Evolutionary conservation across 345 rosid genomes (phyloP).

Genomic region (Luvunga scandens): DNA sequence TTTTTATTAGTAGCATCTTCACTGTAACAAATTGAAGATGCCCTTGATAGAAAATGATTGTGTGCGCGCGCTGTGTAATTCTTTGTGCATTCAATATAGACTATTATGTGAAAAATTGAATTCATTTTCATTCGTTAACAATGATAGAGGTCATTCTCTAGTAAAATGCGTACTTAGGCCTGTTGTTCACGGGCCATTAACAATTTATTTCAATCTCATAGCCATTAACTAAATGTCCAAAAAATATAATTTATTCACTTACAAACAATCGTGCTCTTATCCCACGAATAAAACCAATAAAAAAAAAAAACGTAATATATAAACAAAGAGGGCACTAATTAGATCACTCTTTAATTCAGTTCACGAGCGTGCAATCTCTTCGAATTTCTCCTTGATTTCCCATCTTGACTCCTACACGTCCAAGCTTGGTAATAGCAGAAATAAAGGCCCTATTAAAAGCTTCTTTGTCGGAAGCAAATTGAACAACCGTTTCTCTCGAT

Average conservation of each 20-base stretch:
- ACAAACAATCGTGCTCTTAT: not conserved
- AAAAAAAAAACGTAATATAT: not conserved
- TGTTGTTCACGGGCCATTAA: no score
- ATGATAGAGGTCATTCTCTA: no score
- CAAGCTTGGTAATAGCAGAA: slow-evolving; percentile 69
- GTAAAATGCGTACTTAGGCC: no score
- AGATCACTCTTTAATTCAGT: slow-evolving; percentile 24
- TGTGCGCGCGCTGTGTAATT: no score
- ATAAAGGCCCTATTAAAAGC: slow-evolving; percentile 68
- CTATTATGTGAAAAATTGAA: no score
- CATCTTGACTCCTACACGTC: slow-evolving; percentile 64
- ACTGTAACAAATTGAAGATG: no score
- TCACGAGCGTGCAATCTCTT: slow-evolving; percentile 50
- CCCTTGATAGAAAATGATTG: no score
- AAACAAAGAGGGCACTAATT: not conserved
- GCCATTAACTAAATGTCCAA: no score
- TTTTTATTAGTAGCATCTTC: no score
- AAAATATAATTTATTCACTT: not conserved
- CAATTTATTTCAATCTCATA: no score
- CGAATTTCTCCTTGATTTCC: slow-evolving; percentile 76
- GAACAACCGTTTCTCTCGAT: slow-evolving; percentile 54
- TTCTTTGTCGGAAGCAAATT: slow-evolving; percentile 45
- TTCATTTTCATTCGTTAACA: no score
- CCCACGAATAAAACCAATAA: not conserved
- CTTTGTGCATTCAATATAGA: no score